Conservation (phyloP, 768 basidiomycete species). For the Bullera alba region DNA sequence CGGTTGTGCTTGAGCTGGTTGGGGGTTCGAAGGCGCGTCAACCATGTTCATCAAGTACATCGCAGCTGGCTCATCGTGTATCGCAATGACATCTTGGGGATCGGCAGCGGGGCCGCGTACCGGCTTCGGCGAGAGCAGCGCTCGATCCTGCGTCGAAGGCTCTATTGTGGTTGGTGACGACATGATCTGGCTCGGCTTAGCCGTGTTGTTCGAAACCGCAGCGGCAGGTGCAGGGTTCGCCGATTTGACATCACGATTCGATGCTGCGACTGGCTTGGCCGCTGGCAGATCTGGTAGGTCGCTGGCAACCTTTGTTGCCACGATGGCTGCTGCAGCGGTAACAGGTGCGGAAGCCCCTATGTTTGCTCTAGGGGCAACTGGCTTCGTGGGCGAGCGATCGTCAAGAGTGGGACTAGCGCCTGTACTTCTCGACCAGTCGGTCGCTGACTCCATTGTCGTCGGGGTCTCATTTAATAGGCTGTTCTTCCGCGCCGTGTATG, state of each 20-base stretch:
- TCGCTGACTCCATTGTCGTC: neutral
- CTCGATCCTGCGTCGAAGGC: neutral
- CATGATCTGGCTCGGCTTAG: neutral
- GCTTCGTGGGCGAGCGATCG: neutral
- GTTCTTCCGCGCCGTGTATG: no score
- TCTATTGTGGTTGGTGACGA: no score
- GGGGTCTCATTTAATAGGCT: neutral
- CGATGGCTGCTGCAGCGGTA: neutral
- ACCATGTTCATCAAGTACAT: conserved; percentile 40
- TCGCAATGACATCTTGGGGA: conserved; percentile 1
- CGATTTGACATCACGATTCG: neutral
- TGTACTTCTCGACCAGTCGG: neutral
- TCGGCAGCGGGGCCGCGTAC: conserved; percentile 24
- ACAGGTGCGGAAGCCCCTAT: neutral
- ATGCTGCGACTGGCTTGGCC: neutral
- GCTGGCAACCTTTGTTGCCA: neutral
- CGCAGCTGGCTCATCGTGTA: conserved; percentile 39
- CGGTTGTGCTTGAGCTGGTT: neutral
- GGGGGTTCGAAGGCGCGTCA: conserved; percentile 11
- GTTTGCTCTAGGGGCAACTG: no score
- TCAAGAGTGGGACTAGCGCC: neutral
- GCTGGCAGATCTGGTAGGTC: neutral
- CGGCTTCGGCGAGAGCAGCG: conserved; percentile 31
- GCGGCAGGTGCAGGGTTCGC: neutral
- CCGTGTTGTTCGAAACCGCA: conserved; percentile 1